Evolutionary conservation across 2,329 filamentous ascomycete genomes (phyloP).

Genomic region (Biscogniauxia marginata): DNA sequence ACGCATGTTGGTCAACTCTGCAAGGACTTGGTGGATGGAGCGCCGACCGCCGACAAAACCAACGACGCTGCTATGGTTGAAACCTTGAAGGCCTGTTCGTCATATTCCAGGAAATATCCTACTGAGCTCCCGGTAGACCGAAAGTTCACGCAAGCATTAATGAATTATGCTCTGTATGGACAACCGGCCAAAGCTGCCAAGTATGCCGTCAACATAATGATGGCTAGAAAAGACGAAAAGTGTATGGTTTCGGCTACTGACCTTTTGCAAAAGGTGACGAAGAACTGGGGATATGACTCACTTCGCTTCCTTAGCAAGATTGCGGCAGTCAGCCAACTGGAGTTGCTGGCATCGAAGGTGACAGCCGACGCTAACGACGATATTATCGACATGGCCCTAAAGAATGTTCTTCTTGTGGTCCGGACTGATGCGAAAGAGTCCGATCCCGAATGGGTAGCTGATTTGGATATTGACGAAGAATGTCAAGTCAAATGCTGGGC

Average conservation of each 20-base stretch:
- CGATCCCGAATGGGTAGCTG: constrained; percentile 65
- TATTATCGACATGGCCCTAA: constrained; percentile 76
- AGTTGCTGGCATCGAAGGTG: constrained; percentile 70
- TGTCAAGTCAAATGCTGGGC: constrained; percentile 81
- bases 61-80: constrained; percentile 80
- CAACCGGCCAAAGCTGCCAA: constrained; percentile 82
- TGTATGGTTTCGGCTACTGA: constrained; percentile 81
- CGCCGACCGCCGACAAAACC: constrained; percentile 64
- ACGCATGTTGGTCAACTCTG: constrained; percentile 90
- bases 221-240: constrained; percentile 72
- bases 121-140: constrained; percentile 78
- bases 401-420: constrained; percentile 70
- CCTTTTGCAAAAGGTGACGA: constrained; percentile 72
- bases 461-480: constrained; percentile 72
- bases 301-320: constrained; percentile 75
- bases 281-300: constrained; percentile 70
- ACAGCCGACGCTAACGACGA: constrained; percentile 71
- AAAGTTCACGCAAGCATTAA: constrained; percentile 77
- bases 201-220: constrained; percentile 87
- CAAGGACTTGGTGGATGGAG: constrained; percentile 77
- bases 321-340: constrained; percentile 70
- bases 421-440: constrained; percentile 58
- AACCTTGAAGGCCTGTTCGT: constrained; percentile 89
- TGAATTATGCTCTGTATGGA: constrained; percentile 80
- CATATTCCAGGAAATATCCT: constrained; percentile 83